A percentile compares a stretch with the other conserved stretches of the same genome.
These are phyloP conservation scores for Citrus maxima DNA, from an alignment of 345 rosid genomes.

Conservation along the genomic window DNA sequence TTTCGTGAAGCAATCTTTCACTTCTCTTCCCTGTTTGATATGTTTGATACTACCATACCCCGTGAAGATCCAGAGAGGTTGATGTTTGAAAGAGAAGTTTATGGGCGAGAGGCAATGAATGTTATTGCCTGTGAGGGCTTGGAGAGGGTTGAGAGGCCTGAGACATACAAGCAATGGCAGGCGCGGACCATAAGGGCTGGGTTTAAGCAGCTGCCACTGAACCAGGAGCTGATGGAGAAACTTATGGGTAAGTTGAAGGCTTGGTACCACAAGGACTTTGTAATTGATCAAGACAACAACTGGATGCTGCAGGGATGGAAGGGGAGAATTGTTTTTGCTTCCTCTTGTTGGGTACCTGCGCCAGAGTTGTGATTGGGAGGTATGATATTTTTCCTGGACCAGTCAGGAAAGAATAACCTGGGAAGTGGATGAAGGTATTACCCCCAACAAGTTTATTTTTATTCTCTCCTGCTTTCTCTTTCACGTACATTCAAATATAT, in stretches of 20 bases:
- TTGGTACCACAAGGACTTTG: conserved; percentile 70
- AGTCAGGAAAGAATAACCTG: neutral
- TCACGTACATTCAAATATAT: neutral
- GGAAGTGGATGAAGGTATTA: conserved; percentile 5
- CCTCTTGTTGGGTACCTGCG: conserved; percentile 69
- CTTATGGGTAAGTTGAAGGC: conserved; percentile 31
- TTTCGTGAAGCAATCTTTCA: conserved; percentile 80
- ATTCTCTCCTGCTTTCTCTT: neutral
- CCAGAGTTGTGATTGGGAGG: conserved; percentile 1
- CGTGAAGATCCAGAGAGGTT: conserved; percentile 50
- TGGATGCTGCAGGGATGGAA: conserved; percentile 95
- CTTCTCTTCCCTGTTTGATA: conserved; percentile 62
- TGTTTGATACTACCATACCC: conserved; percentile 46
- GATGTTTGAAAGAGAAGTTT: conserved; percentile 56
- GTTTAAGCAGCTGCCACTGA: conserved; percentile 51
- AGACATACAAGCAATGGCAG: conserved; percentile 83
- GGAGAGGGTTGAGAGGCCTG: conserved; percentile 80
- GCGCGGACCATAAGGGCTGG: conserved; percentile 56
- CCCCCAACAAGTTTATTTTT: neutral
- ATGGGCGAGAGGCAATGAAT: conserved; percentile 60
- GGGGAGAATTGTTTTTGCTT: conserved; percentile 63
- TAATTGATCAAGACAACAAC: conserved; percentile 50
- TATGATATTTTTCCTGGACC: conserved; percentile 1
- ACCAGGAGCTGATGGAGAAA: conserved; percentile 38
- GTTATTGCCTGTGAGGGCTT: conserved; percentile 78